These are phyloP conservation scores for Neonectria coccinea DNA, from an alignment of 2,329 filamentous ascomycete genomes.

Conservation along the genomic window DNA sequence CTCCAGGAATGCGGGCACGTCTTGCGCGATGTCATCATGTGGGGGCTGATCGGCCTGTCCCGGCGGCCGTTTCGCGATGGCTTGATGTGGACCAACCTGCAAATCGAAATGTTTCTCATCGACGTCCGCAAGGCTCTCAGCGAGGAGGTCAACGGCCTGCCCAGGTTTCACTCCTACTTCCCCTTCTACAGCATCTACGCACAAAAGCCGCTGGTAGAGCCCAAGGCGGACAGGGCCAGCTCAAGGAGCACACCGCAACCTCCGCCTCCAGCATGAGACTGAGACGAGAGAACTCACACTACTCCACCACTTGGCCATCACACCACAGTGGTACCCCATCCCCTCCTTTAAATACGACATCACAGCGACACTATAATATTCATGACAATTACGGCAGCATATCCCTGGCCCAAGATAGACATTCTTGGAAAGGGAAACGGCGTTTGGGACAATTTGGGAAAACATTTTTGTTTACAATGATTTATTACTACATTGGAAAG, in stretches of 20 bases:
- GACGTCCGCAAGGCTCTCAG: slow-evolving; percentile 56
- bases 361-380: slow-evolving; percentile 10
- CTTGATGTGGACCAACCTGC: slow-evolving; percentile 54
- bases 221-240: background rate
- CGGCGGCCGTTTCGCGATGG: slow-evolving; percentile 55
- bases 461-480: background rate
- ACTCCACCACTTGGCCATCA: background rate
- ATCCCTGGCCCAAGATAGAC: slow-evolving; percentile 12
- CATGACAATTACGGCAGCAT: slow-evolving; percentile 16
- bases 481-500: slow-evolving; percentile 3
- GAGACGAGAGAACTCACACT: background rate
- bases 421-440: slow-evolving; percentile 9
- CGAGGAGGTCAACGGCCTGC: slow-evolving; percentile 50
- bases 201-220: slow-evolving; percentile 49
- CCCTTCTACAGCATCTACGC: slow-evolving; percentile 55
- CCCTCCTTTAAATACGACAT: background rate
- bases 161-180: slow-evolving; percentile 54
- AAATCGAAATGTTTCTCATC: slow-evolving; percentile 59
- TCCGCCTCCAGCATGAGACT: background rate
- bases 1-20: slow-evolving; percentile 60
- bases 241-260: background rate
- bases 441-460: slow-evolving; percentile 1
- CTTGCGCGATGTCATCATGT: slow-evolving; percentile 56
- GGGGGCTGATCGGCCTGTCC: slow-evolving; percentile 55
- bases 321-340: background rate